These are phyloP conservation scores for Coemansia sp. DNA, from an alignment of 192 early-diverging fungal species.

Conservation along the genomic window DNA sequence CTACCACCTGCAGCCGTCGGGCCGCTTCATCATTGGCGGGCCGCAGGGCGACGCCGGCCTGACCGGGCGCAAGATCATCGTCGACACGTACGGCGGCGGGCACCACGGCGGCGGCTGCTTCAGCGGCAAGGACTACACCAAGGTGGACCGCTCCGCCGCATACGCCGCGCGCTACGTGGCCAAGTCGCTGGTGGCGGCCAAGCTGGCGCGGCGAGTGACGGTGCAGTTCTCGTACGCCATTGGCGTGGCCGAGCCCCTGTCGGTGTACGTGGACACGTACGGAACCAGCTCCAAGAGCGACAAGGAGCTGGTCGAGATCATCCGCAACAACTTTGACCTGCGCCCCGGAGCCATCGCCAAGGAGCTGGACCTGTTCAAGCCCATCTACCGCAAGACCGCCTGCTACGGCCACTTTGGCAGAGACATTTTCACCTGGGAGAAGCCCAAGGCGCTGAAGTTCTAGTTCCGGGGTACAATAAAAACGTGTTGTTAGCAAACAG, in stretches of 20 bases:
- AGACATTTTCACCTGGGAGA: slow-evolving; percentile 90
- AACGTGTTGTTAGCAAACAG: neutral
- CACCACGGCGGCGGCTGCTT: slow-evolving; percentile 98
- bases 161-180: slow-evolving; percentile 98
- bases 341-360: slow-evolving; percentile 98
- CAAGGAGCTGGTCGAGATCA: slow-evolving; percentile 85
- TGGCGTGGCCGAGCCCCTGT: slow-evolving; percentile 95
- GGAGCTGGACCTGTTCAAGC: slow-evolving; percentile 97
- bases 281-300: slow-evolving; percentile 90
- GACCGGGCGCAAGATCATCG: slow-evolving; percentile 95
- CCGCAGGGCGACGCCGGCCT: slow-evolving; percentile 99
- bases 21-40: slow-evolving; percentile 98
- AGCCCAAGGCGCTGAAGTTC: slow-evolving; percentile 78
- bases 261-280: slow-evolving; percentile 94
- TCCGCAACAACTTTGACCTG: slow-evolving; percentile 98
- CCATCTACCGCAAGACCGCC: slow-evolving; percentile 95
- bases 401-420: slow-evolving; percentile 95
- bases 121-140: slow-evolving; percentile 99
- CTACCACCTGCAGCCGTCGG: slow-evolving; percentile 98
- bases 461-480: slow-evolving; percentile 17
- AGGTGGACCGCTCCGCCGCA: slow-evolving; percentile 98
- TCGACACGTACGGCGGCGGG: slow-evolving; percentile 85
- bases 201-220: slow-evolving; percentile 85
- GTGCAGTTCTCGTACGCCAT: slow-evolving; percentile 99
- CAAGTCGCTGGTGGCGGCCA: slow-evolving; percentile 93